Base-by-base conservation (phyloP, 495 filamentous ascomycete genomes). In the Aspergillus cristatus region DNA sequence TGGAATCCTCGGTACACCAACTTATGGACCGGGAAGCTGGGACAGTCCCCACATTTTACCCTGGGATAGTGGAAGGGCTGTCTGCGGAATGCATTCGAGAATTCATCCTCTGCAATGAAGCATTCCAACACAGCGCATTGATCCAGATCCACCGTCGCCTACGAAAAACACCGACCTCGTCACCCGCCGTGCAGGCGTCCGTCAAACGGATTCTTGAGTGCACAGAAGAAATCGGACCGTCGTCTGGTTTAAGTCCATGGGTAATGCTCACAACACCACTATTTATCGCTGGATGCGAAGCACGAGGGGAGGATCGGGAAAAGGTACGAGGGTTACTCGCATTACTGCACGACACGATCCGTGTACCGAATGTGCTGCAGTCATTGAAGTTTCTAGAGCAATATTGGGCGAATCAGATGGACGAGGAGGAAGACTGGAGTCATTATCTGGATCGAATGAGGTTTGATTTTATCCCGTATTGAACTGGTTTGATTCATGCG, bases 391-490 rank as follows among this genome's bases (percentile, higher is more conserved):
- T 69, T 31, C 41, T 69, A 3, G 63, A 69, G 48, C 54, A 59
- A 34, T 69, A 67, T 25, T 69, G 65, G 65, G 49, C 53, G 13
- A 51, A 60, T 36, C 50, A 60, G 37, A 32, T 58, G 1, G 48
- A 52, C 35, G 60, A 64, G 34, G 57, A 65, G 40, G 63, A 69
- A 40, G 55, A 63, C 43, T 69, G 65, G 65, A 65, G 48, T 45
- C 57, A 63, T 43, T 69, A 62, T 41, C 44, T 66, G 12, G 65
- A 65, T 47, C 63, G 65, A 14, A 67, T 69, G 65, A 54, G 48
- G 14, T 58, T 66, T 35, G 65, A 69, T 39, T 69, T 69, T 34
- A 69, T 69, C 36, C 65, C 65, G 6, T 69, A 69, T 45, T 69
- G 47, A 37, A 33, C 3, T 17, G 15, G 35, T 15, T 26, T 20